Evolutionary conservation across 108 stramenopile species (phyloP).

Genomic region (Mediolabrus comicus): DNA sequence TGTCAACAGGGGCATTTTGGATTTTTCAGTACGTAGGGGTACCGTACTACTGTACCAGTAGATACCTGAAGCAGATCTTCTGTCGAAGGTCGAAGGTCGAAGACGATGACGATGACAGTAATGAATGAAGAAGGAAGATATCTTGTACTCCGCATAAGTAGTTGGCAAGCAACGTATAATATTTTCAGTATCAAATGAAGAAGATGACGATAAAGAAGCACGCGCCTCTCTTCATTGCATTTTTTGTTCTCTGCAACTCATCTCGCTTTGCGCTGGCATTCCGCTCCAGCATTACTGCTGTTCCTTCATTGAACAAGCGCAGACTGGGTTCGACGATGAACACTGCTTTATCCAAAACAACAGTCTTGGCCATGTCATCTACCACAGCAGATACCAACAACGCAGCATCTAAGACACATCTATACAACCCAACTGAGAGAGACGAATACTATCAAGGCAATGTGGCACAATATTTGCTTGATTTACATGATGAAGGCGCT

Average conservation of each 20-base stretch:
- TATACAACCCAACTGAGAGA: conserved; percentile 37
- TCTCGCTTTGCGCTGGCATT: neutral
- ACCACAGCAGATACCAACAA: conserved; percentile 1
- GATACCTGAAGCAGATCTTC: no score
- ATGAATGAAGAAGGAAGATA: no score
- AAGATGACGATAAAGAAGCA: neutral
- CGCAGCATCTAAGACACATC: conserved; percentile 7
- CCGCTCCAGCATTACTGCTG: neutral
- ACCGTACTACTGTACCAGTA: no score
- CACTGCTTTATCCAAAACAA: neutral
- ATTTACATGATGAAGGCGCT: conserved; percentile 62
- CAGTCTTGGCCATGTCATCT: neutral
- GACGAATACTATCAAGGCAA: conserved; percentile 46
- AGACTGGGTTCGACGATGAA: no score
- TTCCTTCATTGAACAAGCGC: no score
- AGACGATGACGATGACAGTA: no score
- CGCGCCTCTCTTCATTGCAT: neutral
- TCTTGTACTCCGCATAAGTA: no score
- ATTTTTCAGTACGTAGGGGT: no score
- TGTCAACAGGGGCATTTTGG: no score
- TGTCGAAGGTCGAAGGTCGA: no score
- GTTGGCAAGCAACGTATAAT: no score
- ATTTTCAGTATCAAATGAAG: no score
- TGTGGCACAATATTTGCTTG: conserved; percentile 69
- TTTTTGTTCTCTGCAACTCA: neutral